phyloP scores from a whole-genome alignment of 495 filamentous ascomycete genomes.

The Rostrohypoxylon terebratum region DNA sequence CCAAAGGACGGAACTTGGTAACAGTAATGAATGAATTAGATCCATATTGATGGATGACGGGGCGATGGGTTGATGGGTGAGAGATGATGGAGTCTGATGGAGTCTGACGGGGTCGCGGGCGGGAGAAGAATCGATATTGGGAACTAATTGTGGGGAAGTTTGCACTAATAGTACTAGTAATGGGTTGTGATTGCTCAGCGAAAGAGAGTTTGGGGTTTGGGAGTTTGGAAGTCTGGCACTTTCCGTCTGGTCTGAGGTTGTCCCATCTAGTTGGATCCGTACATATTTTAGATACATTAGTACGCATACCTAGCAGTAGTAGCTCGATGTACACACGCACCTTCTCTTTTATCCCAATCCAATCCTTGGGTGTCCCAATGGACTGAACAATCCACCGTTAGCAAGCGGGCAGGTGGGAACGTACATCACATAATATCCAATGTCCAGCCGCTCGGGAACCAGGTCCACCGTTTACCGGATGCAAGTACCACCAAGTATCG shows the following conservation, averaged over 20 bases:
- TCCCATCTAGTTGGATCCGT: constrained; percentile 28
- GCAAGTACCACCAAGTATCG: constrained; percentile 12
- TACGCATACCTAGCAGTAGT: neutral
- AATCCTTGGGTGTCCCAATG: neutral
- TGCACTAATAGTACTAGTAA: no score
- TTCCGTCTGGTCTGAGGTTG: constrained; percentile 1
- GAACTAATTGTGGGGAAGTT: constrained; percentile 36
- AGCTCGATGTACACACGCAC: neutral
- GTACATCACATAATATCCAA: constrained; percentile 27
- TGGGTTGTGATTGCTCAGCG: constrained; percentile 1
- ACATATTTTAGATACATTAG: constrained; percentile 1
- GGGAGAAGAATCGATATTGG: constrained; percentile 33
- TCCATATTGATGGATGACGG: no score
- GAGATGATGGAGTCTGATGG: neutral
- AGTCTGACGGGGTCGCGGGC: constrained; percentile 16
- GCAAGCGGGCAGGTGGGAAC: constrained; percentile 23
- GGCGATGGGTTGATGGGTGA: neutral
- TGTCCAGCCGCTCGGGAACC: constrained; percentile 43
- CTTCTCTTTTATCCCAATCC: constrained; percentile 1
- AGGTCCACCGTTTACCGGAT: constrained; percentile 21
- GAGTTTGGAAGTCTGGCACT: neutral
- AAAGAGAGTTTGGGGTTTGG: neutral
- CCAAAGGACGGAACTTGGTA: constrained; percentile 5
- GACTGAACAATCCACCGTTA: constrained; percentile 24
- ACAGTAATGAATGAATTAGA: neutral